Evolutionary conservation across 2,329 filamentous ascomycete genomes (phyloP).

Genomic region (Plectosphaerella sp.): DNA sequence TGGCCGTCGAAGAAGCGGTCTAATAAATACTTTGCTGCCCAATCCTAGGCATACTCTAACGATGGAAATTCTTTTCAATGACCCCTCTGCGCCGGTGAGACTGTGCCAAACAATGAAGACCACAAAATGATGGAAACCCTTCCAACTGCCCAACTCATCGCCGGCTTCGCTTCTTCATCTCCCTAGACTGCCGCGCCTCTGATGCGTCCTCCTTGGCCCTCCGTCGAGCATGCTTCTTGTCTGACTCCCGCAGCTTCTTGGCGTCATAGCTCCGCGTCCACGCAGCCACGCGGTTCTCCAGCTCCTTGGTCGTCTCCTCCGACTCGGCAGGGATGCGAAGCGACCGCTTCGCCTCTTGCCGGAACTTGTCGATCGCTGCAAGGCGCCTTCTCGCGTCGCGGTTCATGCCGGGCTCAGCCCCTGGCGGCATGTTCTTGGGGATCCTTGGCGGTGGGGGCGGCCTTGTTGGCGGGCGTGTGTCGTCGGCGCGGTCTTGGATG

Average conservation of each 20-base stretch:
- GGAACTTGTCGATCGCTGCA: slow-evolving; percentile 8
- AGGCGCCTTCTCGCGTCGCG: slow-evolving; percentile 9
- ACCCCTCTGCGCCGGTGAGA: too few relatives aligned
- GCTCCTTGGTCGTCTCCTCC: slow-evolving; percentile 7
- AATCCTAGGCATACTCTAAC: too few relatives aligned
- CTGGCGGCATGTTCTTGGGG: neutral
- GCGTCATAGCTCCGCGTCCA: slow-evolving; percentile 7
- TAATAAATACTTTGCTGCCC: neutral
- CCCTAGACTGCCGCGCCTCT: slow-evolving; percentile 5
- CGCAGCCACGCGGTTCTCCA: slow-evolving; percentile 5
- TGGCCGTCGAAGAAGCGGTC: neutral
- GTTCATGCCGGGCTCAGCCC: slow-evolving; percentile 7
- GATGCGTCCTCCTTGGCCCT: slow-evolving; percentile 4
- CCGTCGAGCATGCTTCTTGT: neutral
- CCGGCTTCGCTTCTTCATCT: slow-evolving; percentile 10
- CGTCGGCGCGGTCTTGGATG: neutral
- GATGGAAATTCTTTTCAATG: too few relatives aligned
- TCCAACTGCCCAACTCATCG: slow-evolving; percentile 1
- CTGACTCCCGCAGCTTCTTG: slow-evolving; percentile 7
- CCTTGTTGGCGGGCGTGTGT: slow-evolving; percentile 2
- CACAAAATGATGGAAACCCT: slow-evolving; percentile 10
- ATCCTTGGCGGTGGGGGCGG: neutral
- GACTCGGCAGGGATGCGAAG: slow-evolving; percentile 8
- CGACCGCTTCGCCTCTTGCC: slow-evolving; percentile 5
- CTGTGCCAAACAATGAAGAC: too few relatives aligned